These are phyloP conservation scores for Cardiosporidium cionae DNA, from an alignment of 169 alveolate genomes.

Conservation along the genomic window DNA sequence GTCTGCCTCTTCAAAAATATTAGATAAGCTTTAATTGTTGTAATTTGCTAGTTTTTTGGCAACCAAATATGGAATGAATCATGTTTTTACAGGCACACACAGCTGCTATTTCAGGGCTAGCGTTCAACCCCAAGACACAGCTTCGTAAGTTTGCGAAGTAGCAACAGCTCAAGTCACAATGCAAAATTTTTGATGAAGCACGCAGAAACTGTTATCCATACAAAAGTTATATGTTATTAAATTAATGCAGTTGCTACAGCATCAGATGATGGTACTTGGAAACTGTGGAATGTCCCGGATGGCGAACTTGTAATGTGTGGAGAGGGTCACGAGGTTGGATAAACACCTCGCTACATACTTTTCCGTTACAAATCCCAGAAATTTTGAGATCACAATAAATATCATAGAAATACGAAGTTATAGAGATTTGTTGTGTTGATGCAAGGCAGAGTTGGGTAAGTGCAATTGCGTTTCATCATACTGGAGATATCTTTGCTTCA, in stretches of 20 bases:
- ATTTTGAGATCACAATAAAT: not conserved
- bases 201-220: not conserved
- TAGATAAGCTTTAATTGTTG: no score
- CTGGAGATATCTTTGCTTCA: slow-evolving; percentile 67
- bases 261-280: slow-evolving; percentile 89
- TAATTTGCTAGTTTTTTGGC: no score
- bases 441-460: slow-evolving; percentile 78
- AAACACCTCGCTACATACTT: not conserved
- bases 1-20: no score
- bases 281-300: slow-evolving; percentile 80
- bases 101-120: slow-evolving; percentile 73
- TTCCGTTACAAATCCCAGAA: not conserved
- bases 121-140: slow-evolving; percentile 74
- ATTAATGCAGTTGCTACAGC: slow-evolving; percentile 73
- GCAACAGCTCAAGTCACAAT: not conserved
- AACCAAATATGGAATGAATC: no score
- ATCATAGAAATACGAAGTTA: not conserved
- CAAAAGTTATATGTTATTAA: not conserved
- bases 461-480: slow-evolving; percentile 78
- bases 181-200: not conserved
- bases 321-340: slow-evolving; percentile 62
- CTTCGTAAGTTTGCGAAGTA: not conserved
- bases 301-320: slow-evolving; percentile 83
- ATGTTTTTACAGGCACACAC: slow-evolving; percentile 52
- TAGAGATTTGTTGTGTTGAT: not conserved